Evolutionary conservation across 164 flowering plant genomes (phyloP).

Genomic region (Annona squamosa): DNA sequence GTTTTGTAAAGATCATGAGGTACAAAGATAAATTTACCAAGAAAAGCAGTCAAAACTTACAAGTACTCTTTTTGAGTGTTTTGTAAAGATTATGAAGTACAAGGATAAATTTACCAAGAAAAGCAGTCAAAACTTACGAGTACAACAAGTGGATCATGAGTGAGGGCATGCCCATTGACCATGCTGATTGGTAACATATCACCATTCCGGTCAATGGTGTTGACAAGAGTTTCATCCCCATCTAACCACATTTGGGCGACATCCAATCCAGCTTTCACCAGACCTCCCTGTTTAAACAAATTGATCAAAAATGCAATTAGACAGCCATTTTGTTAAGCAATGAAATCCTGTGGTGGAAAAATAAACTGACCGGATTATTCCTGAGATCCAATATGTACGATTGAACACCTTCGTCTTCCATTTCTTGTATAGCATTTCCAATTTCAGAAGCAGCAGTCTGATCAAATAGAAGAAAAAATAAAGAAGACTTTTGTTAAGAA

Average conservation of each 20-base stretch:
- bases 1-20: no score
- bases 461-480: not conserved
- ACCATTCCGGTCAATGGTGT: conserved; percentile 84
- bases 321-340: not conserved
- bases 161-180: conserved; percentile 84
- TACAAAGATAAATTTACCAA: no score
- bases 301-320: not conserved
- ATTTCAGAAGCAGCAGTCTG: conserved; percentile 91
- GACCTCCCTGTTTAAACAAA: conserved; percentile 57
- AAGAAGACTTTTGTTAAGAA: not conserved
- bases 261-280: conserved; percentile 91
- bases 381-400: conserved; percentile 88
- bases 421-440: conserved; percentile 65
- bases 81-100: not conserved
- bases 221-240: conserved; percentile 93
- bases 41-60: not conserved
- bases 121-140: conserved; percentile 49
- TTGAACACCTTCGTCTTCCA: conserved; percentile 80
- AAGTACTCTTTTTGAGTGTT: no score
- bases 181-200: conserved; percentile 70
- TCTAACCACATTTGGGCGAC: conserved; percentile 98
- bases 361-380: conserved; percentile 68
- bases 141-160: conserved; percentile 92
- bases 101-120: no score
- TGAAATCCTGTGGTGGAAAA: not conserved